Conservation (phyloP, 2,329 filamentous ascomycete species). For the Cytospora mali region DNA sequence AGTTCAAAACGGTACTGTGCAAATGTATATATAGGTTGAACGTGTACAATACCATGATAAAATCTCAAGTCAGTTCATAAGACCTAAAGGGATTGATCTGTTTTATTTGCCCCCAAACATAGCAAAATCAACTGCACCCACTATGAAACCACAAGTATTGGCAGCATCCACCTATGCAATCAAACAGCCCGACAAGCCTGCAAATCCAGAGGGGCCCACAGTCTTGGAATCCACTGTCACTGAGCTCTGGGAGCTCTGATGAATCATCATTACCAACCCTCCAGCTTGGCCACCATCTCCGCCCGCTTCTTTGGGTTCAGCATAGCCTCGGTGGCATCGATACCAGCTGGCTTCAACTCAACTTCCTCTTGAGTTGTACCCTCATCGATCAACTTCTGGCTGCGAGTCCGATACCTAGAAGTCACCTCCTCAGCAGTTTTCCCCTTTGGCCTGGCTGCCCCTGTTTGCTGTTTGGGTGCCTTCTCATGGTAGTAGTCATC, state of each 20-base stretch:
- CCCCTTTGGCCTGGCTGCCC: not conserved
- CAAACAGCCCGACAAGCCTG: not conserved
- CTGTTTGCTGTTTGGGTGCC: not conserved
- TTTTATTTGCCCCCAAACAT: too few species aligned
- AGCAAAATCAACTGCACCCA: too few species aligned
- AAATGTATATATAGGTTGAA: too few species aligned
- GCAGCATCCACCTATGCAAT: not conserved
- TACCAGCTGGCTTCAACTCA: not conserved
- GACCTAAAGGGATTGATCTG: too few species aligned
- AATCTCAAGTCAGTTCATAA: too few species aligned
- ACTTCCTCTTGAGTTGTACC: not conserved
- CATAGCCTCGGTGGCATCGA: constrained; percentile 4
- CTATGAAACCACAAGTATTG: not conserved
- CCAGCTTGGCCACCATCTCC: not conserved
- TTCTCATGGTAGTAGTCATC: not conserved
- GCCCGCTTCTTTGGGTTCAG: not conserved
- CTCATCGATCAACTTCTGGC: not conserved
- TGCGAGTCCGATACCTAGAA: not conserved
- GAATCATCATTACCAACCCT: not conserved
- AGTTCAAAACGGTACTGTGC: too few species aligned
- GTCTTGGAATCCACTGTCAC: constrained; percentile 2
- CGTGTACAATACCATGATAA: too few species aligned
- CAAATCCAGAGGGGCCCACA: too few species aligned
- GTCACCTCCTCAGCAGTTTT: not conserved
- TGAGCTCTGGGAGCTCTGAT: constrained; percentile 14